These are phyloP conservation scores for Fraxinus platypoda DNA, from an alignment of 305 asterid species.

Conservation along the genomic window DNA sequence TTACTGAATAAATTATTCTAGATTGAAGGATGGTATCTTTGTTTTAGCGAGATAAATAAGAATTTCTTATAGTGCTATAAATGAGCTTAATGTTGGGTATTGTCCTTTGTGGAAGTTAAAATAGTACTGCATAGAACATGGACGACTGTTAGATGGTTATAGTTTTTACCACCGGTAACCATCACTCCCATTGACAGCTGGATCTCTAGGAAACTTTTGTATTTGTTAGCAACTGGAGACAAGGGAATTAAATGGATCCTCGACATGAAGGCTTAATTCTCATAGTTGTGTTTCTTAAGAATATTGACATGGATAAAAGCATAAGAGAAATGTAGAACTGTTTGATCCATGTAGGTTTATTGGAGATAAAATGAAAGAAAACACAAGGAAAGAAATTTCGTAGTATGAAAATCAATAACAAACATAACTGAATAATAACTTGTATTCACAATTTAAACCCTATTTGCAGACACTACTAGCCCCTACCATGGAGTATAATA, in stretches of 20 bases:
- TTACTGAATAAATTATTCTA: slow-evolving; percentile 15
- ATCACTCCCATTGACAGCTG: background rate
- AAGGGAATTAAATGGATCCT: background rate
- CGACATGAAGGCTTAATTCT: background rate
- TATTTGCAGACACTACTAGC: background rate
- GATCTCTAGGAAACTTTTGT: background rate
- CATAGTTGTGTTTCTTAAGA: background rate
- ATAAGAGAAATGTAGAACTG: background rate
- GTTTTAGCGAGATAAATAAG: background rate
- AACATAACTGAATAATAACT: background rate
- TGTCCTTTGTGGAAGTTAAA: slow-evolving; percentile 12
- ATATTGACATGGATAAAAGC: background rate
- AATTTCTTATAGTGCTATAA: slow-evolving; percentile 10
- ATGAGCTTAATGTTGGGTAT: background rate
- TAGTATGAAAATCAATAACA: background rate
- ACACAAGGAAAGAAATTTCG: background rate
- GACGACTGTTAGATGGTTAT: background rate
- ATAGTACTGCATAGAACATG: slow-evolving; percentile 16
- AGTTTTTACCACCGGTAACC: background rate
- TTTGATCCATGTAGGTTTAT: background rate
- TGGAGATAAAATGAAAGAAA: background rate
- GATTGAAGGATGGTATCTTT: slow-evolving; percentile 11
- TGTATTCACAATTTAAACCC: background rate
- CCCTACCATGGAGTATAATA: background rate
- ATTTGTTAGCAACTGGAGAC: background rate